Evolutionary conservation across 2,329 filamentous ascomycete genomes (phyloP).

Genomic region (Aspergillus alliaceus): DNA sequence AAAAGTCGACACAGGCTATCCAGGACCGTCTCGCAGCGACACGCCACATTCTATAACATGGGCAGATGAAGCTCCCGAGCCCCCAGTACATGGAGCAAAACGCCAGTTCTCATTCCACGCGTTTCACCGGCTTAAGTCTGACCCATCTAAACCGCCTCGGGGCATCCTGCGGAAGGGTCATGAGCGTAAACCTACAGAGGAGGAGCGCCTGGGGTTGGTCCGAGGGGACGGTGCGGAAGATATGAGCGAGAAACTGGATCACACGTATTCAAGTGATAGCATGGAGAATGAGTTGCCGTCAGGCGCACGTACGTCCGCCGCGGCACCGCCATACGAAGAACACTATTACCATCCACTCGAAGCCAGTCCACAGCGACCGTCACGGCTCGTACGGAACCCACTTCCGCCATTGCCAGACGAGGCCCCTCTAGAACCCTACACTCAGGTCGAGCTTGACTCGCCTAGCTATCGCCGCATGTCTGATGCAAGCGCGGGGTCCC

Average conservation of each 20-base stretch:
- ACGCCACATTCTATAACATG: constrained; percentile 41
- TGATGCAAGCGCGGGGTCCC: constrained; percentile 24
- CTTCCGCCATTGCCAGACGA: constrained; percentile 35
- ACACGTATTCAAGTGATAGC: constrained; percentile 20
- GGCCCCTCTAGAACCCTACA: constrained; percentile 14
- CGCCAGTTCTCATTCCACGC: constrained; percentile 94
- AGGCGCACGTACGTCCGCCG: neutral
- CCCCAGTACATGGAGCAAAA: constrained; percentile 54
- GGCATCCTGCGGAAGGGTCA: constrained; percentile 45
- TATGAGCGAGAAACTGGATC: constrained; percentile 31
- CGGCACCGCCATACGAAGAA: neutral
- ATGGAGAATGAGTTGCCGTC: constrained; percentile 10
- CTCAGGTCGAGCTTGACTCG: constrained; percentile 1
- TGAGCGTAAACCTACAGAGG: constrained; percentile 64
- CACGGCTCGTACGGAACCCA: constrained; percentile 29
- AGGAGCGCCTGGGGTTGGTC: constrained; percentile 81
- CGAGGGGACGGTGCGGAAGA: constrained; percentile 61
- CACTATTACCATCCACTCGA: constrained; percentile 13
- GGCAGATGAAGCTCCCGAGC: constrained; percentile 36
- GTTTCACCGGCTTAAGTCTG: constrained; percentile 57
- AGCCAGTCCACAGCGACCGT: constrained; percentile 10
- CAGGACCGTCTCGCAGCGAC: constrained; percentile 31
- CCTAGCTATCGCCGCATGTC: constrained; percentile 14
- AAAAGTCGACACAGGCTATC: constrained; percentile 43
- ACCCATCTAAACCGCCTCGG: constrained; percentile 30